A percentile compares a stretch with the other conserved stretches of the same genome.
Conservation (phyloP, 306 rosid species). For the Senna siamea region DNA sequence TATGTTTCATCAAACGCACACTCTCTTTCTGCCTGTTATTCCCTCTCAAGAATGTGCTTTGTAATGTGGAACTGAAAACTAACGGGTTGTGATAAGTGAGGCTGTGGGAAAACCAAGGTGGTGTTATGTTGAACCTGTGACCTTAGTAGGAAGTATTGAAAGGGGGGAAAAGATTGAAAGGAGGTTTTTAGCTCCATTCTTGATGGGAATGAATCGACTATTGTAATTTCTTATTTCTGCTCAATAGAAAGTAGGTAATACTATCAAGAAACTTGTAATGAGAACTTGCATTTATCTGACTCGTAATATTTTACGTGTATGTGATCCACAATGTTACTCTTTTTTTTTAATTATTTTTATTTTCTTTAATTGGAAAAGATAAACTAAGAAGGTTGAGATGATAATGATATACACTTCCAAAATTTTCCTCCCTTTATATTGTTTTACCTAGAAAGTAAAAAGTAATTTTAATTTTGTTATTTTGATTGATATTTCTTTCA, state of each 20-base stretch:
- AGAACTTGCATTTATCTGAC: too few species aligned
- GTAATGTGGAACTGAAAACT: conserved; percentile 24
- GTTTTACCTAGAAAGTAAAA: neutral
- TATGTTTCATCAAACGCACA: conserved; percentile 50
- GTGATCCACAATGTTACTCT: neutral
- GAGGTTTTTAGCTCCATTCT: neutral
- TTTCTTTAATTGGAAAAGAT: neutral
- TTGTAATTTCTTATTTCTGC: neutral
- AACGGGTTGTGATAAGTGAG: neutral
- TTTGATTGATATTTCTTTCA: neutral
- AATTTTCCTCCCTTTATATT: neutral
- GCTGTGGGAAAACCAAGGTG: neutral
- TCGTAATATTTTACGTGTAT: neutral
- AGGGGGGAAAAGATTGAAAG: neutral
- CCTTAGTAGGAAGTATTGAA: neutral
- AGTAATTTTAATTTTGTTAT: neutral
- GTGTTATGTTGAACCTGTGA: neutral
- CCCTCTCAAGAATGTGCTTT: conserved; percentile 8
- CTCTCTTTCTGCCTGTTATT: neutral
- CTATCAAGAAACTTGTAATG: too few species aligned
- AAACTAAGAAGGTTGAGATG: neutral
- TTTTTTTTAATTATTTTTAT: neutral
- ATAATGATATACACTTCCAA: too few species aligned
- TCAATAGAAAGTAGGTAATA: too few species aligned
- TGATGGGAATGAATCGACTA: neutral